These are phyloP conservation scores for Xylariaceae sp. DNA, from an alignment of 2,329 filamentous ascomycete species.

Conservation along the genomic window DNA sequence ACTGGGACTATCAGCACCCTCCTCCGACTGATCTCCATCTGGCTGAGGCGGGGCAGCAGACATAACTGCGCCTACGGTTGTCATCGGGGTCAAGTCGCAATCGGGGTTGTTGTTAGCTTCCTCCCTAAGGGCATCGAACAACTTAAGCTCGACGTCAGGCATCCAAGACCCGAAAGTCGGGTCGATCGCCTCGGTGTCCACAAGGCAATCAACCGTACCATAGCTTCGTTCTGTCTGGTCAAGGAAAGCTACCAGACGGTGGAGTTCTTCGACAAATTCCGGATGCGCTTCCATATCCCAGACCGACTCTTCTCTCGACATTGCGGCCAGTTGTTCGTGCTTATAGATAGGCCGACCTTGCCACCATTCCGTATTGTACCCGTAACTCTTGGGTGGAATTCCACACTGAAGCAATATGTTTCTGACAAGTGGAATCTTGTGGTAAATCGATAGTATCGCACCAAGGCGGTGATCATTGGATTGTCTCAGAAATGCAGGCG, in stretches of 20 bases:
- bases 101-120: constrained; percentile 17
- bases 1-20: constrained; percentile 31
- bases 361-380: constrained; percentile 64
- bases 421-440: constrained; percentile 61
- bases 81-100: constrained; percentile 28
- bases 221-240: constrained; percentile 63
- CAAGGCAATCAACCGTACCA: constrained; percentile 55
- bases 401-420: constrained; percentile 56
- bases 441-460: constrained; percentile 59
- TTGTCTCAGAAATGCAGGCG: constrained; percentile 55
- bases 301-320: constrained; percentile 36
- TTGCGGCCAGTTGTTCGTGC: constrained; percentile 40
- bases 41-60: constrained; percentile 10
- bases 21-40: constrained; percentile 2
- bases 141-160: constrained; percentile 48
- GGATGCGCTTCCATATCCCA: constrained; percentile 40
- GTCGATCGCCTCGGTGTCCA: constrained; percentile 41
- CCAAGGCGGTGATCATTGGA: constrained; percentile 49
- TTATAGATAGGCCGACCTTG: constrained; percentile 55
- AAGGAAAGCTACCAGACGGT: constrained; percentile 65
- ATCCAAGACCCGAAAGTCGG: constrained; percentile 40
- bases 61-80: constrained; percentile 28
- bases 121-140: constrained; percentile 38
- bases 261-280: constrained; percentile 56
- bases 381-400: constrained; percentile 50